Conservation (phyloP, 192 early-diverging fungal genomes). For the Coemansia sp. region DNA sequence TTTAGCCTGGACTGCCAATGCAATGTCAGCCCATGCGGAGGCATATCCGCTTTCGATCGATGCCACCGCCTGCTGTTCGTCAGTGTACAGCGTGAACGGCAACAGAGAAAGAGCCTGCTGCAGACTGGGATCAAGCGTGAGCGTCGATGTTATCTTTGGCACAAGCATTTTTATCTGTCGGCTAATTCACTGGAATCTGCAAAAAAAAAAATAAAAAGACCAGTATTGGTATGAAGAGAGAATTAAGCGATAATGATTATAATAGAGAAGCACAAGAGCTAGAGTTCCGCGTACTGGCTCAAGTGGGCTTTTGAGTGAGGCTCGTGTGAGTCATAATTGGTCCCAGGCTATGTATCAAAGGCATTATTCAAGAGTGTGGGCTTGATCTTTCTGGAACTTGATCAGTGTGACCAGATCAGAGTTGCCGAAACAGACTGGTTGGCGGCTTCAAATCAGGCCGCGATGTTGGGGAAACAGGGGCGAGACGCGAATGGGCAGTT, state of each 20-base stretch:
- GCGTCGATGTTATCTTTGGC: conserved; percentile 30
- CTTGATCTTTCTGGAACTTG: not conserved
- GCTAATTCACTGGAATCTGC: not conserved
- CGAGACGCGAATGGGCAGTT: not conserved
- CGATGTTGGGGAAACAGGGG: not conserved
- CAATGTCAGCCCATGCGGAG: conserved; percentile 22
- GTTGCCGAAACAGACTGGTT: not conserved
- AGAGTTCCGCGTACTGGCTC: not conserved
- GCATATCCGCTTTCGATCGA: conserved; percentile 1
- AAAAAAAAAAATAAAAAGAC: not conserved
- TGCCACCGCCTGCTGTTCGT: conserved; percentile 17
- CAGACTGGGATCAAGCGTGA: conserved; percentile 19
- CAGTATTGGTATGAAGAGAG: not conserved
- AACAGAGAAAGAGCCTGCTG: conserved; percentile 19
- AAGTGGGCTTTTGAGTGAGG: too few relatives aligned
- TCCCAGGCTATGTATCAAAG: not conserved
- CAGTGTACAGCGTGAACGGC: conserved; percentile 18
- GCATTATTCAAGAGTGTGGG: not conserved
- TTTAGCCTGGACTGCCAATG: conserved; percentile 12
- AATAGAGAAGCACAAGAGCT: not conserved
- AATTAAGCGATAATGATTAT: not conserved
- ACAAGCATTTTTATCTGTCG: conserved; percentile 31
- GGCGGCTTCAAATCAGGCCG: not conserved
- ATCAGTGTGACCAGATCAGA: not conserved
- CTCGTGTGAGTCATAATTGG: not conserved